These are phyloP conservation scores for Candida smagusa DNA, from an alignment of 1,139 yeast genomes.

Conservation along the genomic window DNA sequence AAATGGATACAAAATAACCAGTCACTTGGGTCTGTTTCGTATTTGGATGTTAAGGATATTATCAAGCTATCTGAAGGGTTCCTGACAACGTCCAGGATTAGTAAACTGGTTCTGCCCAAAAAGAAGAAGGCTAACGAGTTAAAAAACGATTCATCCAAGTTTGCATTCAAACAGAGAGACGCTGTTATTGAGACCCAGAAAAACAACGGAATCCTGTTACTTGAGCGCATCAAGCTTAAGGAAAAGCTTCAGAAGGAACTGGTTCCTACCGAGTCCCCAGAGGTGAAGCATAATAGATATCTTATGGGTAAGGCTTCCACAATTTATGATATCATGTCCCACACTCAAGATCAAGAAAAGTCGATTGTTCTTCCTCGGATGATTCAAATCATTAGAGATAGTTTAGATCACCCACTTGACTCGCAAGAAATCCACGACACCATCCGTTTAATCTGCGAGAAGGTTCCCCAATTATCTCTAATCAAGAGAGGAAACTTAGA, in stretches of 20 bases:
- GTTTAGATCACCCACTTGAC: slow-evolving; percentile 31
- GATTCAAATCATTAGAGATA: slow-evolving; percentile 34
- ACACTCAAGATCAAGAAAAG: slow-evolving; percentile 15
- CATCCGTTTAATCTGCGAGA: slow-evolving; percentile 16
- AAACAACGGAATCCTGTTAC: slow-evolving; percentile 33
- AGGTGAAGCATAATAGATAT: slow-evolving; percentile 33
- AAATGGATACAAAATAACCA: slow-evolving; percentile 12
- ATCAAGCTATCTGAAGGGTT: slow-evolving; percentile 4
- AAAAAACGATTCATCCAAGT: slow-evolving; percentile 31
- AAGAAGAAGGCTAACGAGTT: slow-evolving; percentile 13
- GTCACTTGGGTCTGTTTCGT: slow-evolving; percentile 1
- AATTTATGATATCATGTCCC: slow-evolving; percentile 37
- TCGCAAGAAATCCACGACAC: slow-evolving; percentile 31
- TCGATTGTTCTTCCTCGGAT: slow-evolving; percentile 11
- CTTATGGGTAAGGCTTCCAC: slow-evolving; percentile 40
- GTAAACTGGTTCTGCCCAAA: slow-evolving; percentile 15
- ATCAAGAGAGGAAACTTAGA: slow-evolving; percentile 21
- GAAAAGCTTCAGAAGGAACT: slow-evolving; percentile 11
- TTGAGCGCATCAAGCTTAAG: slow-evolving; percentile 31
- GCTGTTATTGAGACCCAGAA: slow-evolving; percentile 19
- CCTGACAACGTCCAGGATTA: slow-evolving; percentile 10
- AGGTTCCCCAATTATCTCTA: slow-evolving; percentile 16
- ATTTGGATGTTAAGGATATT: slow-evolving; percentile 2
- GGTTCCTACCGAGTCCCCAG: slow-evolving; percentile 20
- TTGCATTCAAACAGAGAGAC: slow-evolving; percentile 25